Base-by-base conservation (phyloP, 257 asterid genomes). In the Lantana camara region DNA sequence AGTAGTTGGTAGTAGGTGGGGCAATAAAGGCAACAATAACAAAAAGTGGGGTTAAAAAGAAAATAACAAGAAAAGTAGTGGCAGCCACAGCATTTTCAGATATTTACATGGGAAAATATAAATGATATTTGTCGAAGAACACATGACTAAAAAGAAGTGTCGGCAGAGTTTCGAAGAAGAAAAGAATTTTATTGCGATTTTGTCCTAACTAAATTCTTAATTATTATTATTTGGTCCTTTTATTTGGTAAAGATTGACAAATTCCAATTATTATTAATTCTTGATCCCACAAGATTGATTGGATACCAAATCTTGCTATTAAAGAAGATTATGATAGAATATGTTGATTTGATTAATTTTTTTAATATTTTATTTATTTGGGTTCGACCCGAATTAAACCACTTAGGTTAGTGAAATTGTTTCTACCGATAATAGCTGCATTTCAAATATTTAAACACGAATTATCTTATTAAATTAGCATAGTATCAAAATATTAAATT, bases 121-220 rank as follows among this genome's bases (percentile, higher is more conserved):
- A 30, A 34, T 34, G 13, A 24, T 8, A 15, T 16, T n/a, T 37
- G 22, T 51, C 16, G 17, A 62, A 60, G 53, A n/a, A n/a, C 45
- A 52, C 51, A 23, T 21, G 61, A 64, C 15, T 27, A 41, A 27
- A 61, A 45, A 3, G 1, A 35, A 35, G 66, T 70, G 70, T 70
- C 75, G 66, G 70, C 66, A 46, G 29, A 19, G 23, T 23, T 13
- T 6, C 32, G 30, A 19, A 4, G 29, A 35, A 66, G 9, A 14
- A 17, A 45, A 32, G 44, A 60, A 40, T 37, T 40, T 34, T 0
- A 17, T 1, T 48, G 51, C 44, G 16, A 66, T 14, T 66, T 73
- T 52, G 62, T 65, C 62, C 54, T 3, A 65, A 23, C 13, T 38
- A 7, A 34, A 30, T 15, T 63, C 46, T 37, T n/a, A n/a, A 50